Conservation (phyloP, 495 filamentous ascomycete genomes). For the Neurospora sp. region DNA sequence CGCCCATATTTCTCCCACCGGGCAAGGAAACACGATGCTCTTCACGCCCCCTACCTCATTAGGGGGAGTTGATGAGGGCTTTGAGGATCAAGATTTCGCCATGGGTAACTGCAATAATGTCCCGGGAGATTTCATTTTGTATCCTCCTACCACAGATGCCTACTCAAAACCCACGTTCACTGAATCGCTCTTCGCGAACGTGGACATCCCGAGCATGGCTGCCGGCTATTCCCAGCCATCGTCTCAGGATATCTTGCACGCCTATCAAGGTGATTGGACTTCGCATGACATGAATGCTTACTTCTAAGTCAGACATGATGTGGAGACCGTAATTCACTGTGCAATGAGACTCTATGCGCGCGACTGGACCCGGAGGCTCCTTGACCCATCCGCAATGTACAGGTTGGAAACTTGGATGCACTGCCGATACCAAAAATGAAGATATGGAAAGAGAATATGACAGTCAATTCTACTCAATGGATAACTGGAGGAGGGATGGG, state of each 20-base stretch:
- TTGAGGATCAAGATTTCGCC: constrained; percentile 29
- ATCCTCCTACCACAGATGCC: constrained; percentile 10
- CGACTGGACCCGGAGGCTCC: neutral
- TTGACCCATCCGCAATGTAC: neutral
- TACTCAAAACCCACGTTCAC: constrained; percentile 23
- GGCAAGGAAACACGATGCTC: constrained; percentile 54
- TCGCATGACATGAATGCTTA: constrained; percentile 23
- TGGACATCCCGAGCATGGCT: constrained; percentile 26
- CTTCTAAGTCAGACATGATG: constrained; percentile 1
- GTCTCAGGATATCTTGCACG: constrained; percentile 27
- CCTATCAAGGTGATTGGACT: constrained; percentile 32
- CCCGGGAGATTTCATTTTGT: constrained; percentile 23
- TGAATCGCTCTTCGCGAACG: constrained; percentile 24
- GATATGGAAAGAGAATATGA: neutral
- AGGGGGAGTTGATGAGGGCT: constrained; percentile 35
- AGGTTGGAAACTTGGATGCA: neutral
- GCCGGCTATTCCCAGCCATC: constrained; percentile 31
- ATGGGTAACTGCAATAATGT: constrained; percentile 11
- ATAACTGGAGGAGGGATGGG: neutral
- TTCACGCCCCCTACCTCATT: constrained; percentile 47
- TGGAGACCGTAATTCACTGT: neutral
- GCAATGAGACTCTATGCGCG: neutral
- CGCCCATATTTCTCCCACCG: constrained; percentile 50
- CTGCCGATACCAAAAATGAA: neutral
- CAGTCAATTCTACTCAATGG: neutral